Evolutionary conservation across 371 early-diverging fungal species (phyloP), one percentile per base, ranked within the genome.

Genomic region (Mortierella sp.): DNA sequence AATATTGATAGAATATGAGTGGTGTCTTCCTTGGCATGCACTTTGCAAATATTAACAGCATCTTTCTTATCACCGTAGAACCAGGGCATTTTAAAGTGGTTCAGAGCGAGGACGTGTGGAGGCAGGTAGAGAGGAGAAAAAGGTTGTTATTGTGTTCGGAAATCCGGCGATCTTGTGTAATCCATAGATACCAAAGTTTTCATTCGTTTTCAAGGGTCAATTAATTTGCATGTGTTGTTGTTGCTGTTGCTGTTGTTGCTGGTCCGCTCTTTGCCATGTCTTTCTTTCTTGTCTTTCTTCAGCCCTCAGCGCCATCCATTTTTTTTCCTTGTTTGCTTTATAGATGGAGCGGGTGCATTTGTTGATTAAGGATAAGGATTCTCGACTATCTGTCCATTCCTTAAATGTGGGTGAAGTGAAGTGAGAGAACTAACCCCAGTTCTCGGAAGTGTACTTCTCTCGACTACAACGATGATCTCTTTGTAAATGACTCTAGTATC

Each of bases 111-210:
- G 7, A 10, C 5, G 10, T 57, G 57, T 57, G 26, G 26, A 26
- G 57, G 16, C 31, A 65, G 19, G 54, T 9, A 54, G 7, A 54
- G 24, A 54, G 24, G 16, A 19, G 7, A 1, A 21, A 54, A 54
- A 54, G 1, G 16, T 54, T 38, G 42, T 13, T 31, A 38, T 65
- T 65, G 65, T 65, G 65, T 19, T 65, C 65, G 38, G 38, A 65
- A 65, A 19, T 65, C 63, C 6, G 65, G 65, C 65, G 65, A 65
- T 65, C 65, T 38, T 65, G 65, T 65, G 38, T 65, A 65, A 60
- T 31, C 60, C 31, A 60, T 31, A 26, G 31, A 7, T 58, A 38
- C 60, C 11, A 60, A 60, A 2, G 31, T 60, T 3, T 60, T 13
- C 60, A n/a, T 28, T 60, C 16, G 13, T 38, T 38, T 38, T 38